phyloP scores from a whole-genome alignment of 1,139 yeast genomes.

The Candida tropicalis region DNA sequence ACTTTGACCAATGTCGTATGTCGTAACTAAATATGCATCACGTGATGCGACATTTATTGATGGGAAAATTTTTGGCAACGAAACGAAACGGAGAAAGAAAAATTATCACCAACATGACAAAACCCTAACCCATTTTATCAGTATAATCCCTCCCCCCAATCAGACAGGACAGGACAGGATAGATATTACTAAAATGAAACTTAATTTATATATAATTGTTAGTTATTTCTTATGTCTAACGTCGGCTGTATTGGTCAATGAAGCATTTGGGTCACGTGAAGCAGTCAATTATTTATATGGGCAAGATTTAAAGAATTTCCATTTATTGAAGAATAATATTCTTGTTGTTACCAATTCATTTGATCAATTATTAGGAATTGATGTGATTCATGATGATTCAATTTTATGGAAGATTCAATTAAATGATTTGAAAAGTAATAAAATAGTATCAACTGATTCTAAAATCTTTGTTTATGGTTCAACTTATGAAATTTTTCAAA shows the following conservation, averaged over 20 bases:
- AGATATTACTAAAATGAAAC: too few species aligned
- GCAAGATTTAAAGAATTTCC: conserved; percentile 18
- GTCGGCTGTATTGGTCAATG: conserved; percentile 30
- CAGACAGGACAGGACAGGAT: too few species aligned
- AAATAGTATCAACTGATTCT: conserved; percentile 7
- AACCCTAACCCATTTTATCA: too few species aligned
- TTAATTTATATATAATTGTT: conserved; percentile 6
- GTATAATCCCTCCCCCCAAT: too few species aligned
- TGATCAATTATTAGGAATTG: conserved; percentile 29
- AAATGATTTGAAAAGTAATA: conserved; percentile 4
- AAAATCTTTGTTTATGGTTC: conserved; percentile 11
- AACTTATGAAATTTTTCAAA: conserved; percentile 8
- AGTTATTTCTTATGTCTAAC: conserved; percentile 6
- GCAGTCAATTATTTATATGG: conserved; percentile 27
- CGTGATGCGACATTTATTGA: not conserved
- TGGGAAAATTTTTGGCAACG: not conserved
- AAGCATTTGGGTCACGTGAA: conserved; percentile 40
- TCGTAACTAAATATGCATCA: not conserved
- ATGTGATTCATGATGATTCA: conserved; percentile 13
- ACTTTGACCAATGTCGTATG: not conserved
- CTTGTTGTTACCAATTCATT: conserved; percentile 29
- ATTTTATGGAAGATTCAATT: conserved; percentile 21
- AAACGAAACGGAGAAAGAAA: too few species aligned
- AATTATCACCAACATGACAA: not conserved
- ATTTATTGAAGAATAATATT: conserved; percentile 11